Base-by-base conservation (phyloP, 2,329 filamentous ascomycete genomes). In the Pseudogymnoascus sp. region DNA sequence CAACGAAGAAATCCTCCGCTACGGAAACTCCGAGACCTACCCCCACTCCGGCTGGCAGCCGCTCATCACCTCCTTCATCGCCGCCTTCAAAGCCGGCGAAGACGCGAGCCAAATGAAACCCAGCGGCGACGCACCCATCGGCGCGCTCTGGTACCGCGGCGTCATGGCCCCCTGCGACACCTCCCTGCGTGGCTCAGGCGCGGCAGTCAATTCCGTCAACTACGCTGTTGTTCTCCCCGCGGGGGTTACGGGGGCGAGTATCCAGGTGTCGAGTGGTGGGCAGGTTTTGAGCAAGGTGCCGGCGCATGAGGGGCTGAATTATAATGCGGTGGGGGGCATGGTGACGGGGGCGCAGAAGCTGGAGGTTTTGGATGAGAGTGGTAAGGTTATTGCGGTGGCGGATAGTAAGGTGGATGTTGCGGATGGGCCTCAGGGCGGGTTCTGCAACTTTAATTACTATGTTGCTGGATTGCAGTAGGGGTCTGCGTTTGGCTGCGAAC, bases 1-100 rank as follows among this genome's bases (percentile, higher is more conserved):
- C 37, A 35, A 58, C 30, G 58, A 63, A 37, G 3, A 63, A 18
- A 67, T 68, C 20, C 70, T 72, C 59, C 63, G 68, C 20, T 75
- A 75, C 60, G 69, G 68, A 35, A 70, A 71, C 60, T 65, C 67
- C 39, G 66, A 67, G 41, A 54, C 59, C 43, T 68, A 61, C 18
- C 66, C 68, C 14, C 63, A 64, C 33, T 41, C n/a, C 7, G 73
- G 67, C 3, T 75, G 73, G 73, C 72, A 72, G 60, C 67, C 71
- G 1, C 64, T 75, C 1, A 66, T 76, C 58, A 60, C 65, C 3
- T 74, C 73, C 16, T 75, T 75, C 67, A 70, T 71, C 64, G 39
- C 50, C 9, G 73, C 73, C n/a, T 75, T 68, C 68, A 74, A 73
- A 59, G 14, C 22, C 39, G 39, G 39, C 11, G 39, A 43, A 43